A percentile compares a stretch with the other conserved stretches of the same genome.
These are phyloP conservation scores for Teratosphaeria pseudoeucalypti DNA, from an alignment of 2,329 filamentous ascomycete species.

Conservation along the genomic window DNA sequence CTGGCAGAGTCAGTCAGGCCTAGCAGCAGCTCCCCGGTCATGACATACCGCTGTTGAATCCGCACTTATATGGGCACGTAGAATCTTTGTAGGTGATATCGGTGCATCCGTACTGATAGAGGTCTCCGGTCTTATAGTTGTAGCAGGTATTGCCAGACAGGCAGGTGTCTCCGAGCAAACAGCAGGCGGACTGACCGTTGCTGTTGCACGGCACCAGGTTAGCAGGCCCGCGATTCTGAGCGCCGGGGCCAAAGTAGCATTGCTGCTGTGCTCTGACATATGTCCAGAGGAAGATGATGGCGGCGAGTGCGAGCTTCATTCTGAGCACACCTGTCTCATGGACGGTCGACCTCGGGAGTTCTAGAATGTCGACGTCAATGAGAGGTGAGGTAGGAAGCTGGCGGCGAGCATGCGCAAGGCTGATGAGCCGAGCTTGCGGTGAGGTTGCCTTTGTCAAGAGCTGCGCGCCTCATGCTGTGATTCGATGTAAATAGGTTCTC, in stretches of 20 bases:
- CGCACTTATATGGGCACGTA: constrained; percentile 22
- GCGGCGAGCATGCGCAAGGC: neutral
- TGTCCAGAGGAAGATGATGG: neutral
- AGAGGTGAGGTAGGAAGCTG: neutral
- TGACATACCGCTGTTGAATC: constrained; percentile 15
- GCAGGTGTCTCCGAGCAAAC: constrained; percentile 20
- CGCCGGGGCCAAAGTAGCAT: constrained; percentile 22
- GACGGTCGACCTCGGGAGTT: neutral
- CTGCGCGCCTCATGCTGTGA: neutral
- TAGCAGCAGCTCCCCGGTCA: neutral
- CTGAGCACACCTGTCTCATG: neutral
- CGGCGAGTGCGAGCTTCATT: neutral
- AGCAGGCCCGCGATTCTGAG: constrained; percentile 14
- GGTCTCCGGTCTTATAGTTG: constrained; percentile 16
- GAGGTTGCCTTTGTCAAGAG: neutral
- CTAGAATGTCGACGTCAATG: neutral
- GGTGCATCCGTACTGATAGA: constrained; percentile 25
- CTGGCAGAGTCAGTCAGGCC: constrained; percentile 4
- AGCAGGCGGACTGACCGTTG: constrained; percentile 18
- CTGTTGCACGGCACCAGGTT: constrained; percentile 17
- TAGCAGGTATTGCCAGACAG: constrained; percentile 21
- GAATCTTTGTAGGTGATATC: constrained; percentile 20
- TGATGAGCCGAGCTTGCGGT: neutral
- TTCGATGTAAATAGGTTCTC: neutral
- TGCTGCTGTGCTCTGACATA: constrained; percentile 14